Base-by-base conservation (phyloP, 23 red algal genomes). In the Chondrus crispus region DNA sequence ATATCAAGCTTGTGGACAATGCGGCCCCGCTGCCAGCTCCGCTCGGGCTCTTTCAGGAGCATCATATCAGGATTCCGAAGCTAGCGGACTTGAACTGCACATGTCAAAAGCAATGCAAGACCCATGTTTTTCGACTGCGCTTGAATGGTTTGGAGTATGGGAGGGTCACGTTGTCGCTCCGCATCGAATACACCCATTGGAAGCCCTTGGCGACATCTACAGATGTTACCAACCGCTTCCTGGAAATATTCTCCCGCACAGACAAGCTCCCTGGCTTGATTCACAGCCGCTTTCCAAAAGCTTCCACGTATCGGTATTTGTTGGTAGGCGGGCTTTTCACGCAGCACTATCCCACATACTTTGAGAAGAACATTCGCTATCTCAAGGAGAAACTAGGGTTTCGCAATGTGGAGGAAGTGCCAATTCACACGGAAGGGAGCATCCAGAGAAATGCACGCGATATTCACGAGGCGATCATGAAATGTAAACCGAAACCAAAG, bases 391-490 rank as follows among this genome's bases (percentile, higher is more conserved):
- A 5, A 12, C 80, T 93, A 35, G 37, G 64, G 3, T 52, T 93
- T 33, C 62, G 45, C 40, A 38, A 57, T 10, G 77, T 79, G 9
- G 58, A 78, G 38, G 52, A 79, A n/a, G 66, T 76, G 2, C 86
- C 86, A 57, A 85, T 85, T 40, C 80, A 93, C 80, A 93, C 90
- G 39, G 90, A 93, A 37, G 80, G 90, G 48, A 85, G 90, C 80
- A 75, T 93, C 42, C 18, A 72, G 64, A 77, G 78, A 38, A 93
- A 85, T 29, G 58, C 66, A 1, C 74, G 75, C 29, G 62, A 76
- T 35, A 78, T 84, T 53, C 46, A 68, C 12, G 90, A 90, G 42
- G 78, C 86, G 46, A 60, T 90, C 53, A 44, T 90, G 54, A 81
- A 81, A 32, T 68, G 46, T 57, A 63, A 54, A 28, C 49, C 39